Base-by-base conservation (phyloP, 1,139 yeast genomes). In the Lodderomyces oxycetoniae region DNA sequence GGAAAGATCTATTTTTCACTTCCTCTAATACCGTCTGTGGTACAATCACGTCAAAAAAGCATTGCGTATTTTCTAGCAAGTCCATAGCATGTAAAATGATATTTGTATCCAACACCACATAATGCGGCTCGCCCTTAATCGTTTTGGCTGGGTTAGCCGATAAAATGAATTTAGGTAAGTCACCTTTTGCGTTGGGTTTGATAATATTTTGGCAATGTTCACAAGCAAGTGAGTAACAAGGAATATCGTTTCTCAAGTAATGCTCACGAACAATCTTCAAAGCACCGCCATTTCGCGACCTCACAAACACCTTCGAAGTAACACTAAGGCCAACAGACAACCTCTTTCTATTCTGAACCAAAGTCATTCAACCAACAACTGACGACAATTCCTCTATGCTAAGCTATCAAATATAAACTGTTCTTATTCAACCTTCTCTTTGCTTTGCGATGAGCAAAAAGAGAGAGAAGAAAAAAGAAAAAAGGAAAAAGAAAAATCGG, bases 21-120 rank as follows among this genome's bases (percentile, higher is more conserved):
- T 93, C 97, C 49, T 93, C 97, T 30, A 93, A 67, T 1, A 87
- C 97, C 3, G 95, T 83, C 56, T 93, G 98, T 2, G 97, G 96
- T 11, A 93, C 64, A 37, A 93, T 81, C 15, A 89, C 95, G 60
- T 93, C 97, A 51, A 74, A 81, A 52, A 93, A 87, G 38, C 86
- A 81, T 30, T 75, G 72, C 25, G 71, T 69, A 50, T 79, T 81
- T 55, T 93, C 99, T 41, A 93, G 63, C 43, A 91, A 62, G 57
- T 91, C 98, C 43, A 93, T 89, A 5, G 95, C 94, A 53, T 82
- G 86, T 40, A 91, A 65, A 2, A 87, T 83, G 41, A 91, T 81
- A 53, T 91, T 89, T 2, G 98, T 87, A 54, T 93, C 98, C 11
- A 91, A 61, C 1, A 93, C 78, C 12, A 84, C 64, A 50, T 91